Evolutionary conservation across 352 stramenopile genomes (phyloP).

Genomic region (Phytophthora podocarpi): DNA sequence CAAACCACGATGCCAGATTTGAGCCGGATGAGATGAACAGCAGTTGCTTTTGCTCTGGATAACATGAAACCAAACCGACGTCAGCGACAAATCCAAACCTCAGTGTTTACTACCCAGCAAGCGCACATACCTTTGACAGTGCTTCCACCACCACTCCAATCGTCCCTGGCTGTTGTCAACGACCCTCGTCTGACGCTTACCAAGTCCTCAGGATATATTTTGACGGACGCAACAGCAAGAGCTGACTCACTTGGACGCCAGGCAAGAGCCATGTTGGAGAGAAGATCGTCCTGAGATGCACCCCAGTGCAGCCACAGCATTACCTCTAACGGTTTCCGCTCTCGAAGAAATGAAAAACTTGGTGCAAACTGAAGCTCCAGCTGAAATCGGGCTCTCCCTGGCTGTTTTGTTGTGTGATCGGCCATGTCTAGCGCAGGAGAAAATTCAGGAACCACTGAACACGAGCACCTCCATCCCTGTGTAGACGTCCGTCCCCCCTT

Average conservation of each 20-base stretch:
- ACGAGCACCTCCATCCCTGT: conserved; percentile 26
- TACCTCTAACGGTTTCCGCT: conserved; percentile 17
- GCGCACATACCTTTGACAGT: conserved; percentile 19
- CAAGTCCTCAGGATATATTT: conserved; percentile 25
- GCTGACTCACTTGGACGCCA: conserved; percentile 8
- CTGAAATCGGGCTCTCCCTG: conserved; percentile 20
- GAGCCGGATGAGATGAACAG: conserved; percentile 55
- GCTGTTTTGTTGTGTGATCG: not conserved
- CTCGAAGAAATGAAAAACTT: conserved; percentile 32
- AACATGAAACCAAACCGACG: not conserved
- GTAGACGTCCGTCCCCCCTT: not conserved
- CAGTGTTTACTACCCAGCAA: not conserved
- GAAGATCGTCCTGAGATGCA: not conserved
- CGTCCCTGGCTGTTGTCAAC: not conserved
- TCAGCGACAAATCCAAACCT: not conserved
- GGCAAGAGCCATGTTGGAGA: not conserved
- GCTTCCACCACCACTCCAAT: not conserved
- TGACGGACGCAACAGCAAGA: conserved; percentile 27
- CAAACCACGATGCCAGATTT: conserved; percentile 34
- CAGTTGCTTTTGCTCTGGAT: conserved; percentile 32
- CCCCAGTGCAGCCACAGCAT: conserved; percentile 41
- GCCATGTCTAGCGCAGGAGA: not conserved
- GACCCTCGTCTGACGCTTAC: not conserved
- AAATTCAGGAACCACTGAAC: conserved; percentile 32
- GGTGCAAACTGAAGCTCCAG: conserved; percentile 34